Evolutionary conservation across 768 basidiomycete genomes (phyloP).

Genomic region (Leccinum rimulosum): DNA sequence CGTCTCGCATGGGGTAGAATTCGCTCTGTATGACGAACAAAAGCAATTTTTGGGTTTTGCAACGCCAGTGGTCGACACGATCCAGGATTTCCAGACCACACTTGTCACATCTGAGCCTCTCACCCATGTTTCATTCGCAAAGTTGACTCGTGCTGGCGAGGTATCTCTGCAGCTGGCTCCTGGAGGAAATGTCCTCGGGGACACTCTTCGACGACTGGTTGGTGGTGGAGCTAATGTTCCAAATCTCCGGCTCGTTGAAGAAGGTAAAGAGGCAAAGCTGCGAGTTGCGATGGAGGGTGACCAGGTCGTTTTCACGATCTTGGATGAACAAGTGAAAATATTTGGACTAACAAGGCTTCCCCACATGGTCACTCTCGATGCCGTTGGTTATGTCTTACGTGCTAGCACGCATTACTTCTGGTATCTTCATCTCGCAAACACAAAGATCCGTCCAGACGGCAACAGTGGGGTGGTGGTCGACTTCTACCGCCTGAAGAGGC

Average conservation of each 20-base stretch:
- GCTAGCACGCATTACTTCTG: background rate
- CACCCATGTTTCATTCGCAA: background rate
- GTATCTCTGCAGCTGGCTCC: conserved; percentile 1
- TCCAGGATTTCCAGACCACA: conserved; percentile 16
- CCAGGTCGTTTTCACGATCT: background rate
- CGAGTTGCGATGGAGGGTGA: background rate
- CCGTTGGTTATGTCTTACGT: background rate
- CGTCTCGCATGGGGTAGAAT: conserved; percentile 10
- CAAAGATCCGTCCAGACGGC: background rate
- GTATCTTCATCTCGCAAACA: background rate
- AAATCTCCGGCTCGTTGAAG: background rate
- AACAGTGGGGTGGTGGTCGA: background rate
- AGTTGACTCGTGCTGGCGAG: background rate
- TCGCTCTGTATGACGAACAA: conserved; percentile 18
- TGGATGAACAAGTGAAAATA: background rate
- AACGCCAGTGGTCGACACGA: background rate
- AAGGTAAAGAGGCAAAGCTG: background rate
- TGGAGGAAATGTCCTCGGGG: background rate
- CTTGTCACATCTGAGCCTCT: background rate
- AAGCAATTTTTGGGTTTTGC: background rate
- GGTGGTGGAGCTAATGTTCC: background rate
- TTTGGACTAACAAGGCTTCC: background rate
- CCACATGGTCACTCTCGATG: background rate
- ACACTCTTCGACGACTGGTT: background rate
- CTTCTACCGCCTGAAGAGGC: background rate